These are phyloP conservation scores for Vanrija sp. DNA, from an alignment of 1,284 basidiomycete species.

Conservation along the genomic window DNA sequence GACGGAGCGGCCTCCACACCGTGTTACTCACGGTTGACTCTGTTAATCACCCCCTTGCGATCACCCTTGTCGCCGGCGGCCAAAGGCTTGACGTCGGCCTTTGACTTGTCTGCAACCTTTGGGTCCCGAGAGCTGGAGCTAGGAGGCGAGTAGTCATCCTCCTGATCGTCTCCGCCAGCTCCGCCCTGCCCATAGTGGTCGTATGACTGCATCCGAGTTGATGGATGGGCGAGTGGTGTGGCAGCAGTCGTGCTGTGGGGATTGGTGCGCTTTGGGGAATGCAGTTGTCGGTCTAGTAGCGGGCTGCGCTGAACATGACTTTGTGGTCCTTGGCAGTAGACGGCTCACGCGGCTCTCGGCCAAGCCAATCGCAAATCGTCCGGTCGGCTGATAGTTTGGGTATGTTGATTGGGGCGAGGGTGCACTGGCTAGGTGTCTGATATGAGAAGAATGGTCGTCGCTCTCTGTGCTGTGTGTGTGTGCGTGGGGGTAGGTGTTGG, in stretches of 20 bases:
- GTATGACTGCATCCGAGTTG: no score
- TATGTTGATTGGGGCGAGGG: no score
- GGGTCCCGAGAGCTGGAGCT: neutral
- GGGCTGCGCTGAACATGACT: no score
- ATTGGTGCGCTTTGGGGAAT: no score
- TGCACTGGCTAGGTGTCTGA: no score
- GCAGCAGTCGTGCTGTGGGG: neutral
- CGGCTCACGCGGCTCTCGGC: no score
- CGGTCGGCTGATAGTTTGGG: no score
- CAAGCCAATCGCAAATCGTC: no score
- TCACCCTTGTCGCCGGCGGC: conserved; percentile 21
- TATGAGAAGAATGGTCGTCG: no score
- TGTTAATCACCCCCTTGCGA: conserved; percentile 40
- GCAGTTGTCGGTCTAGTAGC: neutral
- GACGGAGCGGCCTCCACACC: neutral
- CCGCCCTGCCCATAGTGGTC: neutral
- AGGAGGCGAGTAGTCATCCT: neutral
- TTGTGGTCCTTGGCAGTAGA: no score
- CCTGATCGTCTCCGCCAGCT: conserved; percentile 1
- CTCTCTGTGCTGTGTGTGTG: no score
- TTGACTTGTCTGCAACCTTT: conserved; percentile 6
- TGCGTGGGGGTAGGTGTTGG: no score
- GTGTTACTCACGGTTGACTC: conserved; percentile 44
- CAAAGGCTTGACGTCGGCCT: neutral
- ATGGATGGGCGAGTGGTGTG: conserved; percentile 1